Percentiles rank a stretch among this genome's conserved stretches.
Evolutionary conservation across 495 filamentous ascomycete genomes (phyloP).

Genomic region (Neurospora sp.): DNA sequence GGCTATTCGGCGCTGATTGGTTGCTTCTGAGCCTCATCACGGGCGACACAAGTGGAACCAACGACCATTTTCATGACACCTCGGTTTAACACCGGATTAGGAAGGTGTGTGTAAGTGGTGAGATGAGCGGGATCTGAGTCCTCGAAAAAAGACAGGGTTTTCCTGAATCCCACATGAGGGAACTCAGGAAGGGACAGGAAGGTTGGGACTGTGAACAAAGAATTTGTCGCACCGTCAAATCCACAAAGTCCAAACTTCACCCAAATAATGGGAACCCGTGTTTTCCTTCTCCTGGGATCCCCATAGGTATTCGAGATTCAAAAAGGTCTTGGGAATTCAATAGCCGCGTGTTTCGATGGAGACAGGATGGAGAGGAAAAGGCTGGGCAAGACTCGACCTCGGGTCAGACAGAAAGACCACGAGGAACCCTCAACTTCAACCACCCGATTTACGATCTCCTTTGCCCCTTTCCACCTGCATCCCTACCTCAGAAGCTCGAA

Average conservation of each 20-base stretch:
- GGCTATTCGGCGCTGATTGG: neutral
- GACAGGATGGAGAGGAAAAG: neutral
- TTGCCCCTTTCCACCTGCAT: neutral
- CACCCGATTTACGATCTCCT: neutral
- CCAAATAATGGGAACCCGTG: neutral
- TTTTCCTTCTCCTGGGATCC: neutral
- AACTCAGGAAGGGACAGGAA: neutral
- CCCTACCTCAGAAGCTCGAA: neutral
- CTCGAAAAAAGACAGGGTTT: neutral
- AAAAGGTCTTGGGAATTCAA: neutral
- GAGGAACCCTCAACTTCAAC: neutral
- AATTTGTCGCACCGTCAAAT: neutral
- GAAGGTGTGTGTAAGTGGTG: neutral
- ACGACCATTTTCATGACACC: neutral
- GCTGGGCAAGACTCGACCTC: neutral
- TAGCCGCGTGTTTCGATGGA: neutral
- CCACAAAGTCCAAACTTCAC: neutral
- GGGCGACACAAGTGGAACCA: neutral
- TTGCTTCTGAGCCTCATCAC: neutral
- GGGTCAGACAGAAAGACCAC: neutral
- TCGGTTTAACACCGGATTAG: neutral
- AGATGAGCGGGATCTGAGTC: neutral
- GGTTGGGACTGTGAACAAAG: neutral
- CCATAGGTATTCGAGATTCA: neutral
- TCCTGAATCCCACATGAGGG: neutral